Base-by-base conservation (phyloP, 2,329 filamentous ascomycete species). In the Geosmithia morbida region DNA sequence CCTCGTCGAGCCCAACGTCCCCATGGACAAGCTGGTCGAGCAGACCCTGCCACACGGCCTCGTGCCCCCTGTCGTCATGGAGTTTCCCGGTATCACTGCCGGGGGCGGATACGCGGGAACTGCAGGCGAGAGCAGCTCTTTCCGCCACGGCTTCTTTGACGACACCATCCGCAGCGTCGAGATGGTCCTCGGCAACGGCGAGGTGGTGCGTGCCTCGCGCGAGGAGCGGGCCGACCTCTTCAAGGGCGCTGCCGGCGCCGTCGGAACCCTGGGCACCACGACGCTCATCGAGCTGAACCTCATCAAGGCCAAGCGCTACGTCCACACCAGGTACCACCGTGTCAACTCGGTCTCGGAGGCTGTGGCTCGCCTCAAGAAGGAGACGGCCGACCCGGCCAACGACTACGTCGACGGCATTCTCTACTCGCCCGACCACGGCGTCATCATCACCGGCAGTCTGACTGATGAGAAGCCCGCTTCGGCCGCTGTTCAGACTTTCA, bases 381-480 rank as follows among this genome's bases (percentile, higher is more conserved):
- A 71, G 57, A 65, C 68, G 18, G 55, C 52, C 5, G 61, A 62
- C 49, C 57, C 61, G 10, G 63, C 60, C 41, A 74, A 74, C 52
- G 83, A 87, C 57, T 89, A 85, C 57, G 74, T 89, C 22, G 85
- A 87, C 55, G 83, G 81, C 19, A 86, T 87, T 46, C 61, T 85
- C 49, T 87, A 76, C 60, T 71, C 72, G 14, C 68, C 70, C 49
- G 66, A 71, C 51, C 74, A 77, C 53, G 81, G 81, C 22, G 77
- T 83, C n/a, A 64, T 87, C 51, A 72, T 85, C 59, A 77, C 75
- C 6, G 83, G 83, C 2, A 66, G 67, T 49, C 63, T 85, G 56
- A 77, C 74, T 1, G 69, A 85, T 53, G 67, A 72, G 6, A 62
- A 66, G 20, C 70, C 69, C 3, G 52, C 56, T 2, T 58, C 53